Evolutionary conservation across 2,329 filamentous ascomycete genomes (phyloP).

Genomic region (Penicillium sp.): DNA sequence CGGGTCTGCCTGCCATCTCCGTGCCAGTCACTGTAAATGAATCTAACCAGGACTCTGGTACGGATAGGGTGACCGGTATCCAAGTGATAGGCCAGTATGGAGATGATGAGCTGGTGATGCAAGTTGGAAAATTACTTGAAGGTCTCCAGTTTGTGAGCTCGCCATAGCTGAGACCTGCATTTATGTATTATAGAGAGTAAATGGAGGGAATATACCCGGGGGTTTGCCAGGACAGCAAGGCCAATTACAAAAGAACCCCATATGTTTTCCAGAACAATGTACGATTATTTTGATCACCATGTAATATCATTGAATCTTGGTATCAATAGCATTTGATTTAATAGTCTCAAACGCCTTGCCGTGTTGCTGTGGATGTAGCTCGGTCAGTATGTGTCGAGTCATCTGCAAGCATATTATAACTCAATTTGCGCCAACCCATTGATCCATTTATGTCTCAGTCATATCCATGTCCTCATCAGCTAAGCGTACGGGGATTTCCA

Average conservation of each 20-base stretch:
- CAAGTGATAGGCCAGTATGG: conserved; percentile 52
- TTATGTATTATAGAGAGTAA: background rate
- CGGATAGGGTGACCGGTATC: conserved; percentile 38
- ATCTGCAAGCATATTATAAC: background rate
- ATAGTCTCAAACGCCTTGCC: conserved; percentile 6
- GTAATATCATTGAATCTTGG: conserved; percentile 5
- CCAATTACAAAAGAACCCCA: background rate
- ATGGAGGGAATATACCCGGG: background rate
- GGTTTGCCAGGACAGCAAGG: background rate
- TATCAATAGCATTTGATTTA: conserved; percentile 12
- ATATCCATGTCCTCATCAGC: conserved; percentile 34
- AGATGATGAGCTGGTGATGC: conserved; percentile 44
- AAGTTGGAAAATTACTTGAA: conserved; percentile 39
- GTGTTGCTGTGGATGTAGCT: background rate
- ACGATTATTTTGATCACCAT: background rate
- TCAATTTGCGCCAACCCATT: background rate
- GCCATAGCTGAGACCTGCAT: conserved; percentile 9
- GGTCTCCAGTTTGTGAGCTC: conserved; percentile 20
- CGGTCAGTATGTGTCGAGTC: background rate
- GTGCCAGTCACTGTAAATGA: conserved; percentile 61
- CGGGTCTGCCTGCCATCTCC: conserved; percentile 84
- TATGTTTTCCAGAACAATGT: background rate
- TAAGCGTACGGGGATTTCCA: conserved; percentile 14
- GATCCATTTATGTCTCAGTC: conserved; percentile 15
- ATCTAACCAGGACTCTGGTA: conserved; percentile 3